Base-by-base conservation (phyloP, 176 grass and related monocot species). In the Carex parvula region DNA sequence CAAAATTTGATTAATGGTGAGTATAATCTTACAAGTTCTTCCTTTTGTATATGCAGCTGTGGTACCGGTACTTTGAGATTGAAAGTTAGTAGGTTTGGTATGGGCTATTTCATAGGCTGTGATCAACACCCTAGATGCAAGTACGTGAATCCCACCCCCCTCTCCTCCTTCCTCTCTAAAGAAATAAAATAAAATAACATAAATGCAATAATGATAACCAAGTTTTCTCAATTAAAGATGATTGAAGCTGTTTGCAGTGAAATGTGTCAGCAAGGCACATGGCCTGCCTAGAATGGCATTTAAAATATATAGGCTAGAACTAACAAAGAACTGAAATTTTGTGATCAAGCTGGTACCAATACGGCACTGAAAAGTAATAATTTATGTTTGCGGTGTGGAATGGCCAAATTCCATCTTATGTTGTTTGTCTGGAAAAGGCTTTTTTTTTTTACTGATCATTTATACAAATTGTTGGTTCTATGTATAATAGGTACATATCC, bases 41-140 rank as follows among this genome's bases (percentile, higher is more conserved):
- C 10, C 50, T 77, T 77, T 30, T 77, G 26, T 77, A 56, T 77
- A 77, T 95, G 89, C 88, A 98, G 96, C 83, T 98, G 96, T 84
- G 89, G 89, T 79, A 63, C 84, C 52, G 96, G 96, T 64, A 98
- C 91, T 54, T 81, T 98, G 84, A 93, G 88, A 86, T 91, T 98
- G 55, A 98, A 98, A 89, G 89, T 98, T n/a, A 93, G 91, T 86
- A 93, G 88, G 60, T 93, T 88, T 2, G 95, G 95, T 64, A 85
- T 92, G 70, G 92, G 95, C 65, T 98, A 93, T 90, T 98, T 98
- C 90, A 88, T 95, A 82, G 95, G 92, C 7, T 98, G 92, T 81
- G 88, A 98, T 84, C 88, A 88, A 83, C 91, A 95, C 91, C 95
- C 92, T 16, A 90, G 84, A 86, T 98, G 95, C 92, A 98, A 91